Evolutionary conservation across 257 asterid species (phyloP), one percentile per base, ranked within the genome.

Genomic region (Przewalskia tangutica): DNA sequence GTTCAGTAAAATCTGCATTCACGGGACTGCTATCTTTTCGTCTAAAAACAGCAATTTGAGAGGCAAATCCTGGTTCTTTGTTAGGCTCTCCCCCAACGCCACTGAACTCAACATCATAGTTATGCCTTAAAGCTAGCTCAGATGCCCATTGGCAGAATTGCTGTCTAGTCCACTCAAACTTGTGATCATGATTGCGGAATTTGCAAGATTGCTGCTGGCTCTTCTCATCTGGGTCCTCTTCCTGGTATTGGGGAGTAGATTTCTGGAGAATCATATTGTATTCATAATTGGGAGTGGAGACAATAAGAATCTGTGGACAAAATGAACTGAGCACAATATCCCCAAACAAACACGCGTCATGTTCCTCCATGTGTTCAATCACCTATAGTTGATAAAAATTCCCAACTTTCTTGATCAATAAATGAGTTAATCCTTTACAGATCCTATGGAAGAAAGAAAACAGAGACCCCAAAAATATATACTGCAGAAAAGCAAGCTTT

Each of bases 291-390:
- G 99, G 99, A 56, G 98, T 95, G 55, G 98, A 95, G 84, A 95
- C 90, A 0, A 95, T 86, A 34, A 95, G 97, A 87, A 92, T 86
- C 87, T 82, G 89, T 27, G 99, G 99, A 63, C 93, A 82, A 82
- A 91, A 91, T 64, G 89, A 85, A 75, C 88, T 80, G 63, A 95
- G 97, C 56, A 88, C 97, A 67, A 92, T 84, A 48, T 95, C 88
- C 32, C 99, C 97, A 66, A 95, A 95, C 71, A 86, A 86, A 84
- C 89, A 67, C 12, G 99, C 99, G 8, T 94, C 94, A 44, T 92
- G 89, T 86, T 94, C 99, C 91, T 92, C 97, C 97, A 95, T 90
- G 66, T 95, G 99, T 85, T 95, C 99, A 81, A 95, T 94, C 84
- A 95, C 99, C 99, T 95, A 55, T 12, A 16, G 46, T 80, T 65